Percentiles rank a stretch among this genome's conserved stretches.
Evolutionary conservation across 768 basidiomycete species (phyloP).

Genomic region (Auricularia sp.): DNA sequence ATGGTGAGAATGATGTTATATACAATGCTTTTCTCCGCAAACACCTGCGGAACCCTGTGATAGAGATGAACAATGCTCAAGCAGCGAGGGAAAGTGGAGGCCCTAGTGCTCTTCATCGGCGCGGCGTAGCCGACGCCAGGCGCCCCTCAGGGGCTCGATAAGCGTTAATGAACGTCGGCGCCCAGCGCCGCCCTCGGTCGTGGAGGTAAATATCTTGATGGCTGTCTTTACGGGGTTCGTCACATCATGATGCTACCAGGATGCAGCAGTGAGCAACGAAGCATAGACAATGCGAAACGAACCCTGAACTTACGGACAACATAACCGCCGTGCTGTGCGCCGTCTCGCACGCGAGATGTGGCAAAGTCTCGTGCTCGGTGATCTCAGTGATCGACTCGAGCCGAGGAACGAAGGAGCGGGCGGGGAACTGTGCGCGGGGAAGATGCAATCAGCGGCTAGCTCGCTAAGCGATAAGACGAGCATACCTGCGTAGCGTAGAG

Average conservation of each 20-base stretch:
- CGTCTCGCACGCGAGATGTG: background rate
- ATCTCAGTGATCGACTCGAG: background rate
- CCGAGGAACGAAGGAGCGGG: background rate
- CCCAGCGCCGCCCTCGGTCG: too few species aligned
- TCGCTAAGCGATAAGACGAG: background rate
- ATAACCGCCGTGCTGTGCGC: background rate
- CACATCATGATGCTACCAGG: too few species aligned
- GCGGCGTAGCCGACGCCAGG: too few species aligned
- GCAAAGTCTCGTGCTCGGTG: background rate
- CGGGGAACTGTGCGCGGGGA: background rate
- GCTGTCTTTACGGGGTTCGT: too few species aligned
- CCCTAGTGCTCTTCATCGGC: too few species aligned
- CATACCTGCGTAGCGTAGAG: background rate
- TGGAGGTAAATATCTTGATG: too few species aligned
- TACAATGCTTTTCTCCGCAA: background rate
- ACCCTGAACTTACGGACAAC: background rate
- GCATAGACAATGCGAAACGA: too few species aligned
- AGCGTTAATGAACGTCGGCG: too few species aligned
- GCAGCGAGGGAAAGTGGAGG: too few species aligned
- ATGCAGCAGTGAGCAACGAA: too few species aligned
- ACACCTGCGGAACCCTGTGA: background rate
- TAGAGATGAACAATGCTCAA: background rate
- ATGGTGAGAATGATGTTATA: background rate
- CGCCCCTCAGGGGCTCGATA: too few species aligned
- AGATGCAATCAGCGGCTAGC: background rate